These are phyloP conservation scores for Cytospora mali DNA, from an alignment of 2,329 filamentous ascomycete genomes.

Conservation along the genomic window DNA sequence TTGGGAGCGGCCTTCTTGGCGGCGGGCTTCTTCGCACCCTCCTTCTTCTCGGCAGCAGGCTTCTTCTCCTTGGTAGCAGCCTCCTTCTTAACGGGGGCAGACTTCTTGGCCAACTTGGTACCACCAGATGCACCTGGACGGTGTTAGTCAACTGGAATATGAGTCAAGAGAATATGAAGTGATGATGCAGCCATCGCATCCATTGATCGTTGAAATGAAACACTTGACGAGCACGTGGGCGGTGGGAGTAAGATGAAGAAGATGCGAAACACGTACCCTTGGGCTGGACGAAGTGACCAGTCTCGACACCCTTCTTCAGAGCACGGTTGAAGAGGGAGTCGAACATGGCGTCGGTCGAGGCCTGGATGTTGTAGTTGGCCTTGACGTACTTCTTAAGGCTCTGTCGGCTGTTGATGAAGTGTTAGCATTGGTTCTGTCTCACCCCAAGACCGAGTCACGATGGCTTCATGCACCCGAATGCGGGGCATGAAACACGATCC, in stretches of 20 bases:
- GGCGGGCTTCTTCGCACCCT: slow-evolving; percentile 42
- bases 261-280: slow-evolving; percentile 67
- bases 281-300: slow-evolving; percentile 83
- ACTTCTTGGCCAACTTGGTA: slow-evolving; percentile 74
- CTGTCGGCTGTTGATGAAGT: slow-evolving; percentile 49
- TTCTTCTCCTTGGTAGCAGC: slow-evolving; percentile 37
- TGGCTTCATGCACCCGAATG: slow-evolving; percentile 27
- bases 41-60: slow-evolving; percentile 36
- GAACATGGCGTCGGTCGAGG: slow-evolving; percentile 57
- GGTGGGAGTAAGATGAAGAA: neutral
- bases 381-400: slow-evolving; percentile 64
- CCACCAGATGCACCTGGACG: slow-evolving; percentile 75
- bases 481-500: slow-evolving; percentile 26
- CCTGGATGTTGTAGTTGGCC: slow-evolving; percentile 53
- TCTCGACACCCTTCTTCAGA: slow-evolving; percentile 79
- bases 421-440: slow-evolving; percentile 36
- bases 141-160: neutral
- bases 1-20: slow-evolving; percentile 38
- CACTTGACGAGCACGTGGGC: neutral
- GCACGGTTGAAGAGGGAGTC: slow-evolving; percentile 83
- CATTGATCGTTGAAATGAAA: neutral
- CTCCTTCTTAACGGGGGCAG: slow-evolving; percentile 39
- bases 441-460: slow-evolving; percentile 22
- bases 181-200: too few species aligned
- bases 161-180: neutral